Base-by-base conservation (phyloP, 1,284 basidiomycete genomes). In the Farysia itapuensis region DNA sequence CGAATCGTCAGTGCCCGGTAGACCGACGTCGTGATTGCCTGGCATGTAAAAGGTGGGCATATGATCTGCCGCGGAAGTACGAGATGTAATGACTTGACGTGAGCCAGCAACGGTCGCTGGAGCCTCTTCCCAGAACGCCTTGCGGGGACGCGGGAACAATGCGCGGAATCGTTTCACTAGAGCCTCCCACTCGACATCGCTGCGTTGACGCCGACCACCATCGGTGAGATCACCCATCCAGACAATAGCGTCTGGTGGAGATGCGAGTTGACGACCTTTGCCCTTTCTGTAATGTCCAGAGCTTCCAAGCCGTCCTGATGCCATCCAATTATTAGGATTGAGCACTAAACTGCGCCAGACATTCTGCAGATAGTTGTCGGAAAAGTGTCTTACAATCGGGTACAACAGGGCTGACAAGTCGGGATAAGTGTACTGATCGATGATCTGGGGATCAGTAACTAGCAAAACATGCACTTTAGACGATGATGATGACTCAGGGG, bases 1-100 rank as follows among this genome's bases (percentile, higher is more conserved):
- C 1, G 46, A 4, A 15, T 13, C 24, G 3, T 20, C 3, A 25
- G 35, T 24, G 14, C 50, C 53, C 4, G 61, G 60, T 6, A 72
- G 51, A 14, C 67, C 60, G 18, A 70, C 49, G 28, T 72, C 70
- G 37, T 68, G 70, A 21, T 72, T 70, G 13, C 70, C 70, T 4
- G 70, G 54, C 1, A 68, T 36, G 35, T 63, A 46, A 14, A 66
- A 35, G 2, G 47, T 44, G 4, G 65, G 65, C 35, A 61, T 15
- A 31, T 33, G 22, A 22, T 28, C 12, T 7, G 11, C 2, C 4
- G 54, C 53, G 22, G 49, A 51, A 2, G 32, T 37, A 5, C 44
- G 48, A 4, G 43, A 41, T 1, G 44, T 35, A 20, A 56, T 49
- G 13, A 56, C 29, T 7, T 56, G 37, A 14, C 45, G 45, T n/a